phyloP scores from a whole-genome alignment of 2,329 filamentous ascomycete genomes.

The Phyllosticta citrichinensis region DNA sequence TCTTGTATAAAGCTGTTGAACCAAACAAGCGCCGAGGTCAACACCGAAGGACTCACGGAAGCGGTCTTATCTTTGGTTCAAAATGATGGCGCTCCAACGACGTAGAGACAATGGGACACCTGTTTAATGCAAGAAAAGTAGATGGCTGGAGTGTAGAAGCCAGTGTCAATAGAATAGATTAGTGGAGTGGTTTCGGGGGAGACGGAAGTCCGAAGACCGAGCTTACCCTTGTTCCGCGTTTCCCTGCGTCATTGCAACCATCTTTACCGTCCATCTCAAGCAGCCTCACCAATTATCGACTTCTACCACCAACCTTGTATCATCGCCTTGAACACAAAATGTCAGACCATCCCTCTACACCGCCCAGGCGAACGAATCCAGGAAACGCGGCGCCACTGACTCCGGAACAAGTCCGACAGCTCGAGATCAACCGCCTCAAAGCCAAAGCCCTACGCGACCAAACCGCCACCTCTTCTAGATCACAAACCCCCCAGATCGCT shows the following conservation, averaged over 20 bases:
- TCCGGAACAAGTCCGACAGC: conserved; percentile 50
- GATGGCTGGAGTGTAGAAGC: too few relatives aligned
- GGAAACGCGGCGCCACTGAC: conserved; percentile 42
- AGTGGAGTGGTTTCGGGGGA: too few relatives aligned
- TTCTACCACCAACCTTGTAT: not conserved
- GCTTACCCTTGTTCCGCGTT: too few relatives aligned
- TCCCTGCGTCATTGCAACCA: too few relatives aligned
- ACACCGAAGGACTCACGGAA: conserved; percentile 5
- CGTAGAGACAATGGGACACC: not conserved
- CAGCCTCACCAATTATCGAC: not conserved
- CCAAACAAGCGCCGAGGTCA: conserved; percentile 5
- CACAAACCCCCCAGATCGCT: conserved; percentile 29
- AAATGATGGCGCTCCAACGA: not conserved
- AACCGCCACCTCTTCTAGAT: conserved; percentile 17
- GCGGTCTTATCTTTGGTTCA: not conserved
- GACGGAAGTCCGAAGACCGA: too few relatives aligned
- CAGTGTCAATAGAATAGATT: too few relatives aligned
- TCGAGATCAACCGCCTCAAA: conserved; percentile 75
- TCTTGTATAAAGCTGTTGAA: conserved; percentile 6
- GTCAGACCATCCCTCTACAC: conserved; percentile 34
- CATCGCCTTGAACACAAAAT: not conserved
- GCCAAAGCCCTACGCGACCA: conserved; percentile 78
- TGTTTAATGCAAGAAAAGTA: too few relatives aligned
- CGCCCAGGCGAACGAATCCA: conserved; percentile 32
- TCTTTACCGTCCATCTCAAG: too few relatives aligned